Evolutionary conservation across 192 early-diverging fungal species (phyloP).

Genomic region (Coemansia sp.): DNA sequence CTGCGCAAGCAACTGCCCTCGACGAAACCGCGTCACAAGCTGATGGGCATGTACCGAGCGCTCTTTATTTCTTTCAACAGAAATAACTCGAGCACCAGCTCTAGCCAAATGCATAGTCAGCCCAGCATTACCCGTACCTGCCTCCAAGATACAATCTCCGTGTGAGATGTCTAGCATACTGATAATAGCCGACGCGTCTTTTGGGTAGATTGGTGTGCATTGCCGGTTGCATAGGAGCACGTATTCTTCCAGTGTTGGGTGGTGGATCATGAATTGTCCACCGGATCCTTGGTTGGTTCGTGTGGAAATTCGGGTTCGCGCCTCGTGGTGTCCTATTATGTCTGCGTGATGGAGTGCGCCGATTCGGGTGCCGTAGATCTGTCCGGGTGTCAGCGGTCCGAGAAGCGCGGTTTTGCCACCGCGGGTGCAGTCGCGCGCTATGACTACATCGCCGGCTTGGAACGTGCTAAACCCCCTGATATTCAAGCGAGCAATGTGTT

Average conservation of each 20-base stretch:
- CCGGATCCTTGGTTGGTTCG: neutral
- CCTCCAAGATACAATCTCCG: constrained; percentile 65
- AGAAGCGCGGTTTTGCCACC: constrained; percentile 25
- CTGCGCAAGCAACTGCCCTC: constrained; percentile 50
- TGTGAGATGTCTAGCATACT: constrained; percentile 61
- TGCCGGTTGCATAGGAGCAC: constrained; percentile 19
- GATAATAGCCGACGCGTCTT: constrained; percentile 59
- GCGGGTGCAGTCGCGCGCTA: constrained; percentile 25
- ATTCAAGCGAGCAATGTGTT: neutral
- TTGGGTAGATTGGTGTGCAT: constrained; percentile 67
- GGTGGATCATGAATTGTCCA: constrained; percentile 32
- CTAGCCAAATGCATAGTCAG: constrained; percentile 66
- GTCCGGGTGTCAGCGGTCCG: constrained; percentile 11
- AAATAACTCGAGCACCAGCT: constrained; percentile 60
- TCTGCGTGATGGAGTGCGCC: constrained; percentile 21
- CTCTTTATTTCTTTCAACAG: constrained; percentile 57
- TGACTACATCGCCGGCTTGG: constrained; percentile 38
- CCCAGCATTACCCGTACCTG: constrained; percentile 70
- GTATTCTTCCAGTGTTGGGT: constrained; percentile 42
- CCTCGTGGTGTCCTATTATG: constrained; percentile 30
- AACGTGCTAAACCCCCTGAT: constrained; percentile 3
- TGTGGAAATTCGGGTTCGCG: constrained; percentile 22
- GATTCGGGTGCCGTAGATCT: constrained; percentile 7
- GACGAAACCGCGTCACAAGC: constrained; percentile 55
- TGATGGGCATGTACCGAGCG: constrained; percentile 55